Conservation (phyloP, 495 filamentous ascomycete species). For the Extremus antarcticus region DNA sequence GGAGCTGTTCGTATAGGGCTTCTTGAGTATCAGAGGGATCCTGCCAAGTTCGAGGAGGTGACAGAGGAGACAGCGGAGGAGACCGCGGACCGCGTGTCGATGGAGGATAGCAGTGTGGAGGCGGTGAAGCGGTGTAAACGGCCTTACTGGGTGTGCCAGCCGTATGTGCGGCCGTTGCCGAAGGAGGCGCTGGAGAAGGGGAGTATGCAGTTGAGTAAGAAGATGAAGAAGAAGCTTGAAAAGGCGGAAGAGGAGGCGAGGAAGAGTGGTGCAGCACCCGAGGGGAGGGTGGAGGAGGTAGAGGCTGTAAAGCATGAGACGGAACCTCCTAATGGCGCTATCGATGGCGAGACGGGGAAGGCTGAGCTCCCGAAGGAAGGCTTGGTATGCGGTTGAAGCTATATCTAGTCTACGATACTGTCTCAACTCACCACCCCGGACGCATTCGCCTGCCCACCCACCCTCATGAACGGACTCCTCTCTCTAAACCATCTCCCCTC, state of each 20-base stretch:
- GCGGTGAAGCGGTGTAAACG: slow-evolving; percentile 59
- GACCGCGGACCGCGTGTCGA: background rate
- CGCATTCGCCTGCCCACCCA: slow-evolving; percentile 1
- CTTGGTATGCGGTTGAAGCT: slow-evolving; percentile 32
- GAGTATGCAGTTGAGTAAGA: slow-evolving; percentile 55
- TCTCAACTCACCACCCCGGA: background rate
- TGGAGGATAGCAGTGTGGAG: slow-evolving; percentile 48
- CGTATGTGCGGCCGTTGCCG: slow-evolving; percentile 76
- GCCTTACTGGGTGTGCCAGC: slow-evolving; percentile 91
- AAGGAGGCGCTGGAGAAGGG: slow-evolving; percentile 81
- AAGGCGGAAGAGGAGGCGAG: slow-evolving; percentile 24
- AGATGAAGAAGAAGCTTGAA: slow-evolving; percentile 33
- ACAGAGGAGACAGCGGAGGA: slow-evolving; percentile 22
- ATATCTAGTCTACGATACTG: background rate
- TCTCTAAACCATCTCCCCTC: slow-evolving; percentile 21
- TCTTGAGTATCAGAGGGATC: slow-evolving; percentile 51
- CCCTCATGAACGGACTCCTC: slow-evolving; percentile 28
- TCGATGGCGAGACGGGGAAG: slow-evolving; percentile 12
- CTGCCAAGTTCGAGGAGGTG: slow-evolving; percentile 23
- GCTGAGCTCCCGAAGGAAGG: slow-evolving; percentile 32
- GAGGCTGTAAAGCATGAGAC: slow-evolving; percentile 20
- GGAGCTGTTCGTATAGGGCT: slow-evolving; percentile 60
- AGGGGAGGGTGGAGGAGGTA: slow-evolving; percentile 19
- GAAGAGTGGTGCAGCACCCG: slow-evolving; percentile 23
- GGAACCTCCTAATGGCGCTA: slow-evolving; percentile 18